Conservation (phyloP, 768 basidiomycete species). For the Amanita fuliginea region DNA sequence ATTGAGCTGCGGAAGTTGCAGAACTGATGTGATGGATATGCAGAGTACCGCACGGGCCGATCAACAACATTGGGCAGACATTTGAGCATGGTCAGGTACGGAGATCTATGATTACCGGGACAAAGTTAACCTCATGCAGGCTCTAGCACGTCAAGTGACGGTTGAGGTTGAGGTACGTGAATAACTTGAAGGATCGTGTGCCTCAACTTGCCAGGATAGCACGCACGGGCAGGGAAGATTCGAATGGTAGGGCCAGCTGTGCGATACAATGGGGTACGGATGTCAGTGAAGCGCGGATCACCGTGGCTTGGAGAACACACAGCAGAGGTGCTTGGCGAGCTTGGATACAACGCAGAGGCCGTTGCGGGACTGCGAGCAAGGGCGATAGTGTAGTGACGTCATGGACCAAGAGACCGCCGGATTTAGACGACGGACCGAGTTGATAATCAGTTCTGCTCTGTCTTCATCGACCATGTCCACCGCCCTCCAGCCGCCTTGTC, state of each 20-base stretch:
- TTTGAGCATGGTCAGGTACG: constrained; percentile 73
- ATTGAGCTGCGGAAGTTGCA: not conserved
- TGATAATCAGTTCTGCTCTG: constrained; percentile 14
- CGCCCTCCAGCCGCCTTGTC: constrained; percentile 4
- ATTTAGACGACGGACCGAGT: constrained; percentile 13
- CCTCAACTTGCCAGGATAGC: constrained; percentile 23
- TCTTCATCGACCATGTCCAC: constrained; percentile 7
- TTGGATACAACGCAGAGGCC: constrained; percentile 23
- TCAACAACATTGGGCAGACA: constrained; percentile 84
- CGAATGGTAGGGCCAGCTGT: constrained; percentile 78
- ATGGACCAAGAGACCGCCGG: constrained; percentile 7
- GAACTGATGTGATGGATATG: constrained; percentile 1
- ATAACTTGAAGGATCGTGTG: constrained; percentile 1
- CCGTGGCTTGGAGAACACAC: constrained; percentile 88
- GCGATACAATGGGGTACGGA: constrained; percentile 69
- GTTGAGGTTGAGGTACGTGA: constrained; percentile 67
- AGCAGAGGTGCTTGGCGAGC: constrained; percentile 41
- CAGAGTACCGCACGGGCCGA: constrained; percentile 81
- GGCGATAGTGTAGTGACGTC: constrained; percentile 18
- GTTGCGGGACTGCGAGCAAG: constrained; percentile 32
- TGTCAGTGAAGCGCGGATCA: constrained; percentile 62
- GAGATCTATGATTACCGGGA: constrained; percentile 3
- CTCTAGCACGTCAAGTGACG: constrained; percentile 61
- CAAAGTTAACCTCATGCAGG: constrained; percentile 28
- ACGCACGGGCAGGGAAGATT: constrained; percentile 65